These are phyloP conservation scores for Carallia brachiata DNA, from an alignment of 345 rosid genomes.

Conservation along the genomic window DNA sequence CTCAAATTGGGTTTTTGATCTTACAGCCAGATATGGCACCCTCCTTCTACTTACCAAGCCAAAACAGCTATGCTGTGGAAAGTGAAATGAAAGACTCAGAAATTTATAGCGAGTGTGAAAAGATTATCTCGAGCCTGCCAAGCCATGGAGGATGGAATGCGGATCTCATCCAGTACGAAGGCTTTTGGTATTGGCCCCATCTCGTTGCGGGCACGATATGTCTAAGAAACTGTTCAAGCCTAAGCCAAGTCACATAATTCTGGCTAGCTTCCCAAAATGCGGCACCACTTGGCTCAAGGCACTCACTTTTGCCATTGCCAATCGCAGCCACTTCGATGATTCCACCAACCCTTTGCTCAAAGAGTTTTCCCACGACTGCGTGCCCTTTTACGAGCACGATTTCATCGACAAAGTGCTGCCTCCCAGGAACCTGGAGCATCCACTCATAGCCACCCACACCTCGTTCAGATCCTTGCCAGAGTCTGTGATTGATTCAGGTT, in stretches of 20 bases:
- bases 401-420: neutral
- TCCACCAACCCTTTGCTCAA: neutral
- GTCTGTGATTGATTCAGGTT: neutral
- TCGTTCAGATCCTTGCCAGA: neutral
- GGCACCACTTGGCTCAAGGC: conserved; percentile 1
- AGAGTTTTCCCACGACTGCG: neutral
- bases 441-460: neutral
- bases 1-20: too few relatives aligned
- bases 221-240: neutral
- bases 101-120: too few relatives aligned
- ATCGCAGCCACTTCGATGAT: neutral
- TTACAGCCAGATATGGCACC: too few relatives aligned
- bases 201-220: neutral
- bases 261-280: neutral
- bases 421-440: neutral
- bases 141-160: neutral
- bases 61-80: too few relatives aligned
- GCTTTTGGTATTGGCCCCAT: neutral
- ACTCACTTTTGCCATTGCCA: conserved; percentile 1
- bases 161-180: neutral
- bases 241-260: neutral
- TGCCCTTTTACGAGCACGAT: neutral
- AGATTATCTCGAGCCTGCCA: neutral
- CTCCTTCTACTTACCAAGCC: too few relatives aligned
- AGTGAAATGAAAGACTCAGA: too few relatives aligned